Conservation (phyloP, 371 early-diverging fungal genomes). For the Apophysomyces elegans region DNA sequence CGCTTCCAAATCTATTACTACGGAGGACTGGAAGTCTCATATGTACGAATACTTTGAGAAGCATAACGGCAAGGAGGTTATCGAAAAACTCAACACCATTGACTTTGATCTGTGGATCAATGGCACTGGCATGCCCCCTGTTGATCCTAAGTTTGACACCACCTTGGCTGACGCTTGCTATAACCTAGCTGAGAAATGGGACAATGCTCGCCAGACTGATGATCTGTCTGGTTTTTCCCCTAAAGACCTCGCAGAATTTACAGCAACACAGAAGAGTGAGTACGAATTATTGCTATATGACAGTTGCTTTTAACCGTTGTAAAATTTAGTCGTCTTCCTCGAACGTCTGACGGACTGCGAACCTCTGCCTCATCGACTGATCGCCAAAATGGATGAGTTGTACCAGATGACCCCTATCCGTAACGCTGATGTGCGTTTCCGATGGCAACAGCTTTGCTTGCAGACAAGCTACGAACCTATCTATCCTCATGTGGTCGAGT, state of each 20-base stretch:
- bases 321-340: slow-evolving; percentile 73
- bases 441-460: slow-evolving; percentile 88
- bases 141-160: slow-evolving; percentile 83
- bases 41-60: slow-evolving; percentile 75
- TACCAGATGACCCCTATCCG: slow-evolving; percentile 73
- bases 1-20: slow-evolving; percentile 86
- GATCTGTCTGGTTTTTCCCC: slow-evolving; percentile 61
- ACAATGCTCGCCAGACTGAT: slow-evolving; percentile 54
- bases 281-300: neutral
- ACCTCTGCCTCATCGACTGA: slow-evolving; percentile 65
- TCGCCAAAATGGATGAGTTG: slow-evolving; percentile 73
- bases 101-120: slow-evolving; percentile 94
- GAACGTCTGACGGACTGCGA: slow-evolving; percentile 73
- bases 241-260: slow-evolving; percentile 67
- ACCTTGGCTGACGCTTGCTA: slow-evolving; percentile 84
- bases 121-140: slow-evolving; percentile 89
- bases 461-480: slow-evolving; percentile 77
- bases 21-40: slow-evolving; percentile 85
- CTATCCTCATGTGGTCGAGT: slow-evolving; percentile 74
- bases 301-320: neutral
- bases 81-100: slow-evolving; percentile 69
- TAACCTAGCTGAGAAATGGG: slow-evolving; percentile 81
- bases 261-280: slow-evolving; percentile 75
- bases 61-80: slow-evolving; percentile 66
- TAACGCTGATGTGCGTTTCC: slow-evolving; percentile 88